phyloP scores from a whole-genome alignment of 768 basidiomycete genomes.

The Sarcodon sp. region DNA sequence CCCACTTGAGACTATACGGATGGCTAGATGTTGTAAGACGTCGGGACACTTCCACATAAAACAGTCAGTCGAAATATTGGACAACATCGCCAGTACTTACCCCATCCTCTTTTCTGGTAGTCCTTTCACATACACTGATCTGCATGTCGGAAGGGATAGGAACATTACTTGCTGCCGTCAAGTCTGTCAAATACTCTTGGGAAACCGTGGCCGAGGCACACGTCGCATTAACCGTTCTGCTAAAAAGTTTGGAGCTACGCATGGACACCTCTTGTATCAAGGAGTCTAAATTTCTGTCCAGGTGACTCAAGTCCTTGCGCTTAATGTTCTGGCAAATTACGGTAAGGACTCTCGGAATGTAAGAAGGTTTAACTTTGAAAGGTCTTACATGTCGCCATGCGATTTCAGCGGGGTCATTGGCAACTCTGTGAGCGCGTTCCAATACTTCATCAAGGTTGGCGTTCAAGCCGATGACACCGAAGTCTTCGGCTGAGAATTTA shows the following conservation, averaged over 20 bases:
- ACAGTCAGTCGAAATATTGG: neutral
- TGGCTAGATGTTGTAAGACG: constrained; percentile 21
- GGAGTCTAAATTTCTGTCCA: constrained; percentile 59
- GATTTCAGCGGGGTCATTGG: constrained; percentile 31
- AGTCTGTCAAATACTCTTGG: neutral
- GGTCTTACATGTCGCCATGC: constrained; percentile 41
- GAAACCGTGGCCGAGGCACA: constrained; percentile 37
- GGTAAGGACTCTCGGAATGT: constrained; percentile 3
- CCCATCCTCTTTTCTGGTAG: constrained; percentile 32
- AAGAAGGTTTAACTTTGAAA: constrained; percentile 1
- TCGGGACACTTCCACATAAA: constrained; percentile 2
- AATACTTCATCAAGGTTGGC: constrained; percentile 27
- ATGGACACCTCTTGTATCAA: constrained; percentile 48
- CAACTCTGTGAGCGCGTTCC: constrained; percentile 32
- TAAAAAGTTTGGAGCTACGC: constrained; percentile 50
- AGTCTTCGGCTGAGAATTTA: constrained; percentile 32
- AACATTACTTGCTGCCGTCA: neutral
- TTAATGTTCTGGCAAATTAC: constrained; percentile 25
- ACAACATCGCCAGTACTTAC: constrained; percentile 19
- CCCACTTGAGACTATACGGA: neutral
- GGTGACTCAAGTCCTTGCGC: constrained; percentile 36
- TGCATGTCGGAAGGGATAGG: constrained; percentile 1
- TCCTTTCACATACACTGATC: constrained; percentile 39
- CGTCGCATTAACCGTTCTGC: constrained; percentile 46
- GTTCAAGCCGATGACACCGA: constrained; percentile 27